Evolutionary conservation across 2,329 filamentous ascomycete species (phyloP), one percentile per base, ranked within the genome.

Genomic region (Exophiala sp.): DNA sequence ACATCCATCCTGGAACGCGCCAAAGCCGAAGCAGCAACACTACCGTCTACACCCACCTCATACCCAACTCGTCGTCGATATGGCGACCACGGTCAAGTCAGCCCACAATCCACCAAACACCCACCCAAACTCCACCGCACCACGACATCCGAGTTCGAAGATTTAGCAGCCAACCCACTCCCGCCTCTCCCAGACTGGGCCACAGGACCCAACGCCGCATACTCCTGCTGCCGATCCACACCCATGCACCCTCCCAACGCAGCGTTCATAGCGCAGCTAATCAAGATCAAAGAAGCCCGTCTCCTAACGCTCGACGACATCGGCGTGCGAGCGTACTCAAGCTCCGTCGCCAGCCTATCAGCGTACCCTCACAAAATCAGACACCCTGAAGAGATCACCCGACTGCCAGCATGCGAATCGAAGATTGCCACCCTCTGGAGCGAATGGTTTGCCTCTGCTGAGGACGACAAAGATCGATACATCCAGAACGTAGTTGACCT

Each of bases 281-380:
- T 84, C 62, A 85, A 86, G 55, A 89, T 97, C 60, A 83, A 87
- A 42, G 82, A 81, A 2, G 79, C 86, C 2, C 82, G 92, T 18
- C 78, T 83, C 12, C 75, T 96, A 1, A 84, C 80, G 1, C 82
- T 84, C 7, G 91, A 96, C 63, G 79, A 87, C 43, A 84, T 95
- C 54, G 90, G 89, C 2, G 84, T 91, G 0, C 82, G 90, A 45
- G 91, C 92, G 0, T 97, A 97, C 67, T 91, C 88, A 29, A 91
- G 87, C 1, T 85, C 87, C 10, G 95, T 97, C 60, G 90, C 94
- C 5, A 75, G 88, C 0, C 70, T 99, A 14, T 83, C 89, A 3
- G 89, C 92, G 1, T 96, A 96, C 64, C 90, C 91, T 0, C 72
- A 83, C 63, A 69, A 66, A 38, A 66, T 87, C 55, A 72, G 67